phyloP scores from a whole-genome alignment of 2,329 filamentous ascomycete species.

The Colletotrichum tanaceti region DNA sequence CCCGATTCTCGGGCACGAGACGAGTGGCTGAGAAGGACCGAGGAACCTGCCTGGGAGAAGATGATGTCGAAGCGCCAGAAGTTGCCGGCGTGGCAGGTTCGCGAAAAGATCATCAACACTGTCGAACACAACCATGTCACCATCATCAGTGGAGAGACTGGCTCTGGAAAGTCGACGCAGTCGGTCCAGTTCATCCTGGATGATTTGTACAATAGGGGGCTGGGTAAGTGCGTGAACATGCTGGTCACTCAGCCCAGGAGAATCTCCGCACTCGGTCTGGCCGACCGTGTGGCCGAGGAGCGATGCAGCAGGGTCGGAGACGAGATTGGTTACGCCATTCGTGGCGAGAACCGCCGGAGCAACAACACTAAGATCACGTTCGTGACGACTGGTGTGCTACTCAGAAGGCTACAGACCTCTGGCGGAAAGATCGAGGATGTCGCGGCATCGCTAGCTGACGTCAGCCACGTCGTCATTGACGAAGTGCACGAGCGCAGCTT shows the following conservation, averaged over 20 bases:
- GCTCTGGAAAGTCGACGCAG: conserved; percentile 96
- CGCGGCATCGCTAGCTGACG: conserved; percentile 82
- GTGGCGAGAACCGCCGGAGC: conserved; percentile 85
- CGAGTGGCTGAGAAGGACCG: conserved; percentile 77
- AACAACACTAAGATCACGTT: conserved; percentile 89
- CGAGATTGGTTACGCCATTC: conserved; percentile 91
- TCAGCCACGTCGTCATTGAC: conserved; percentile 95
- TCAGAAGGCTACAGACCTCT: conserved; percentile 90
- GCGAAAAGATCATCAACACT: conserved; percentile 79
- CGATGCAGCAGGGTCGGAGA: conserved; percentile 83
- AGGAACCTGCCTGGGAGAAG: conserved; percentile 72
- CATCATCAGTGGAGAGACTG: conserved; percentile 96
- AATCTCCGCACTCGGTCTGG: conserved; percentile 93
- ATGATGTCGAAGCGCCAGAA: conserved; percentile 80
- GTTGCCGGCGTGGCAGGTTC: conserved; percentile 89
- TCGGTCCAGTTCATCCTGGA: conserved; percentile 96
- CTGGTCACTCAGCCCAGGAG: conserved; percentile 95
- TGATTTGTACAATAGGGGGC: conserved; percentile 80
- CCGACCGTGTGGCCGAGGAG: conserved; percentile 94
- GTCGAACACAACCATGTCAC: conserved; percentile 86
- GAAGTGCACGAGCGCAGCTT: conserved; percentile 96
- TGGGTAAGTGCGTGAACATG: conserved; percentile 86
- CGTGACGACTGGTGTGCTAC: conserved; percentile 92
- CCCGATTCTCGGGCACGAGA: conserved; percentile 69
- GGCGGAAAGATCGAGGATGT: conserved; percentile 84